Evolutionary conservation across 116 monocot species (phyloP).

Genomic region (Posidonia oceanica): DNA sequence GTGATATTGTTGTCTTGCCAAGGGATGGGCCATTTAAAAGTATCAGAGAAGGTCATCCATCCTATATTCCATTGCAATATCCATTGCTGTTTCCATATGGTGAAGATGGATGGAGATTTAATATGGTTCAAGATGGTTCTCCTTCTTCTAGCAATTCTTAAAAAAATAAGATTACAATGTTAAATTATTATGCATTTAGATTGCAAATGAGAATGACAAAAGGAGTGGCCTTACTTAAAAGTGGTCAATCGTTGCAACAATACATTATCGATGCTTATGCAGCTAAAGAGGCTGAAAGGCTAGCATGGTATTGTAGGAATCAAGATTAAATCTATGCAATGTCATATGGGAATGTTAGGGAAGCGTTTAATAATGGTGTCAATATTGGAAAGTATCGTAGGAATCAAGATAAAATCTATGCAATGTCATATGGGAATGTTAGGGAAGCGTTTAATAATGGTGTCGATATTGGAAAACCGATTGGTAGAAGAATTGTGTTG

Average conservation of each 20-base stretch:
- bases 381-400: too few species aligned
- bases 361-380: background rate
- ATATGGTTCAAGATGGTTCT: background rate
- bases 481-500: slow-evolving; percentile 7
- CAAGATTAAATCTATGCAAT: too few species aligned
- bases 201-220: background rate
- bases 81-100: too few species aligned
- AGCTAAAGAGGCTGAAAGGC: background rate
- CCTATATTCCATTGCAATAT: background rate
- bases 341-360: too few species aligned
- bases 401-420: too few species aligned
- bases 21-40: background rate
- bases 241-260: background rate
- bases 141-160: too few species aligned
- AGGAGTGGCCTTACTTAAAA: too few species aligned
- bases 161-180: background rate
- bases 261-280: slow-evolving; percentile 1
- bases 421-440: too few species aligned
- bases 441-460: too few species aligned
- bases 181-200: background rate
- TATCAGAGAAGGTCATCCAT: background rate
- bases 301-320: background rate
- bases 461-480: background rate
- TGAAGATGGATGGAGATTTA: too few species aligned
- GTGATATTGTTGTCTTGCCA: background rate